A percentile compares a stretch with the other conserved stretches of the same genome.
phyloP scores from a whole-genome alignment of 805 yeast genomes.

The Zygoascus ofunaensis region DNA sequence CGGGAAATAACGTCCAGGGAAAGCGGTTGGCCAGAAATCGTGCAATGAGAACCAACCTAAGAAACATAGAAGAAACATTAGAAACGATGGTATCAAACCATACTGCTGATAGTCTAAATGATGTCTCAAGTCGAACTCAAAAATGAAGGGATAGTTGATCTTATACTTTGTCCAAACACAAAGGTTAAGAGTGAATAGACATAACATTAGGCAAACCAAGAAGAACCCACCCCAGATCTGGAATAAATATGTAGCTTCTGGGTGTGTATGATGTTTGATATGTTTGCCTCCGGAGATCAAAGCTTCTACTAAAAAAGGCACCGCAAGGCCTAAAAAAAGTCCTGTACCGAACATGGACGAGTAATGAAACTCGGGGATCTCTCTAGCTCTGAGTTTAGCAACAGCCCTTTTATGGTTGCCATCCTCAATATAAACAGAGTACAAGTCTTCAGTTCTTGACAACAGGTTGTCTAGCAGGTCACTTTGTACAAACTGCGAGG shows the following conservation, averaged over 20 bases:
- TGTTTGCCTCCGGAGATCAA: conserved; percentile 43
- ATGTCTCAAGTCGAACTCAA: conserved; percentile 70
- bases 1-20: conserved; percentile 71
- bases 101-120: conserved; percentile 59
- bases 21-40: conserved; percentile 50
- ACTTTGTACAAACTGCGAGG: conserved; percentile 46
- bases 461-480: conserved; percentile 59
- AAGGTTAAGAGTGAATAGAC: conserved; percentile 62
- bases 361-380: conserved; percentile 31
- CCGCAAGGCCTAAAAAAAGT: conserved; percentile 53
- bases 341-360: conserved; percentile 51
- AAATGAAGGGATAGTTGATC: conserved; percentile 84
- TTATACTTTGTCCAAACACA: conserved; percentile 62
- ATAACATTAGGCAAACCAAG: conserved; percentile 47
- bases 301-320: conserved; percentile 60
- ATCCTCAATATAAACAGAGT: conserved; percentile 54
- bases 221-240: conserved; percentile 95
- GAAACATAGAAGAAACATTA: conserved; percentile 47
- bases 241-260: conserved; percentile 52
- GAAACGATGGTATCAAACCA: conserved; percentile 52
- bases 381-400: conserved; percentile 52
- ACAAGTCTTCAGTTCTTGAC: conserved; percentile 57
- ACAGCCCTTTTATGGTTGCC: conserved; percentile 65
- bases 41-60: conserved; percentile 70
- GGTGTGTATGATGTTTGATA: conserved; percentile 32